Evolutionary conservation across 1,284 basidiomycete genomes (phyloP).

Genomic region (Melampsora larici-populina): DNA sequence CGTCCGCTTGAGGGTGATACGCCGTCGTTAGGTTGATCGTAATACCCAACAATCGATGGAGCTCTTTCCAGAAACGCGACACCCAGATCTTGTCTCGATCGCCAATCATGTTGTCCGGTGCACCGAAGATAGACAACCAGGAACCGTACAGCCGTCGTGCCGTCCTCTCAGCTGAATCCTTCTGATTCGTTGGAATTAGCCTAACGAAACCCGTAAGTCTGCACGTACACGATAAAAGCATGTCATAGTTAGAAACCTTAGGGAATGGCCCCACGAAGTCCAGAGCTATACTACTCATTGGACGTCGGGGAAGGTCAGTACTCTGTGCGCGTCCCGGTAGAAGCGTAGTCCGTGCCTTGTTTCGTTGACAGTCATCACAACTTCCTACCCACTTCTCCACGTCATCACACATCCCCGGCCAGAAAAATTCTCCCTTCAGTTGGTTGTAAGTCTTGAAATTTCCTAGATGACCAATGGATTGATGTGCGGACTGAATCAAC

Average conservation of each 20-base stretch:
- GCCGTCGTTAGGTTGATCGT: no score
- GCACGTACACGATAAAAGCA: neutral
- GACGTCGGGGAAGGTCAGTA: neutral
- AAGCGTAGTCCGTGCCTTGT: neutral
- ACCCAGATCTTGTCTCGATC: constrained; percentile 58
- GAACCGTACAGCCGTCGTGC: neutral
- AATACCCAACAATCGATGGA: no score
- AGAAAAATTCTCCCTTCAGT: constrained; percentile 1
- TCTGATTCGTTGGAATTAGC: neutral
- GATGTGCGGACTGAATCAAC: constrained; percentile 3
- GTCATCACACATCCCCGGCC: neutral
- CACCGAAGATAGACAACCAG: constrained; percentile 46
- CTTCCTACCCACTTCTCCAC: neutral
- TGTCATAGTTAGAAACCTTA: neutral
- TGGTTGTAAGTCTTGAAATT: constrained; percentile 2
- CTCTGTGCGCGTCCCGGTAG: neutral
- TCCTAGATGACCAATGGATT: neutral
- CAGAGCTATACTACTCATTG: neutral
- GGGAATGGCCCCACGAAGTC: constrained; percentile 14
- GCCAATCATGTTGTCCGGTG: constrained; percentile 56
- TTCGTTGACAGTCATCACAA: neutral
- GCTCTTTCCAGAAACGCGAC: constrained; percentile 57
- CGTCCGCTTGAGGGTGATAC: no score
- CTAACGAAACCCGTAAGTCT: neutral
- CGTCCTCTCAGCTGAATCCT: constrained; percentile 2